A percentile compares a stretch with the other conserved stretches of the same genome.
phyloP scores from a whole-genome alignment of 495 filamentous ascomycete species.

The Cudoniella acicularis region DNA sequence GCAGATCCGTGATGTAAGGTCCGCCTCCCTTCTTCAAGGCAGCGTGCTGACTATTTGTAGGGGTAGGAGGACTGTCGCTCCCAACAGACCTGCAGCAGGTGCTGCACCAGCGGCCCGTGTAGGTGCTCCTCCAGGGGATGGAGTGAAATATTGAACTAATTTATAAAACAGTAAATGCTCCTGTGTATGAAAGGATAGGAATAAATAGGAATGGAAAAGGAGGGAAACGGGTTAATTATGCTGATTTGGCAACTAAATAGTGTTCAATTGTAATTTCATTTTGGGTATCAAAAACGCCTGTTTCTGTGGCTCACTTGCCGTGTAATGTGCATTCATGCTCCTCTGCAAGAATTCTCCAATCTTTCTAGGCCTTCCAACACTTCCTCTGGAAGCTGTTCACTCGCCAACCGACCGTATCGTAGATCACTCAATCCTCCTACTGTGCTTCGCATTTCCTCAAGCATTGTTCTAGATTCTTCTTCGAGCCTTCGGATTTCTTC shows the following conservation, averaged over 20 bases:
- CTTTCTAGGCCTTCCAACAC: conserved; percentile 59
- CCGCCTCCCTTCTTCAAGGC: background rate
- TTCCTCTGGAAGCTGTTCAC: conserved; percentile 53
- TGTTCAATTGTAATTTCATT: conserved; percentile 23
- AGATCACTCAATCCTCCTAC: conserved; percentile 77
- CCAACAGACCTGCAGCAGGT: conserved; percentile 3
- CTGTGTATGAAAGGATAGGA: background rate
- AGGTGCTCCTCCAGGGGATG: conserved; percentile 23
- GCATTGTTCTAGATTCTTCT: conserved; percentile 55
- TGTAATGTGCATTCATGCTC: background rate
- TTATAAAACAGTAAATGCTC: conserved; percentile 13
- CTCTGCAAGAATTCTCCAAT: conserved; percentile 61
- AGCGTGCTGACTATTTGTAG: conserved; percentile 12
- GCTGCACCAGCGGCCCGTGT: conserved; percentile 17
- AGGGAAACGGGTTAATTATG: conserved; percentile 5
- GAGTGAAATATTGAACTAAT: conserved; percentile 14
- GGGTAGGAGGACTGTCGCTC: conserved; percentile 10
- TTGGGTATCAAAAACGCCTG: conserved; percentile 23
- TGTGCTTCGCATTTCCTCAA: conserved; percentile 57
- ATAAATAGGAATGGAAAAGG: conserved; percentile 11
- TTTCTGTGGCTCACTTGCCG: background rate
- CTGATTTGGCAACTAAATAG: conserved; percentile 13
- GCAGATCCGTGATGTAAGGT: conserved; percentile 83
- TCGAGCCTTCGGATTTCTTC: conserved; percentile 61
- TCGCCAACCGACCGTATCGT: conserved; percentile 72